Conservation (phyloP, 768 basidiomycete species). For the Boletus rex-veris region DNA sequence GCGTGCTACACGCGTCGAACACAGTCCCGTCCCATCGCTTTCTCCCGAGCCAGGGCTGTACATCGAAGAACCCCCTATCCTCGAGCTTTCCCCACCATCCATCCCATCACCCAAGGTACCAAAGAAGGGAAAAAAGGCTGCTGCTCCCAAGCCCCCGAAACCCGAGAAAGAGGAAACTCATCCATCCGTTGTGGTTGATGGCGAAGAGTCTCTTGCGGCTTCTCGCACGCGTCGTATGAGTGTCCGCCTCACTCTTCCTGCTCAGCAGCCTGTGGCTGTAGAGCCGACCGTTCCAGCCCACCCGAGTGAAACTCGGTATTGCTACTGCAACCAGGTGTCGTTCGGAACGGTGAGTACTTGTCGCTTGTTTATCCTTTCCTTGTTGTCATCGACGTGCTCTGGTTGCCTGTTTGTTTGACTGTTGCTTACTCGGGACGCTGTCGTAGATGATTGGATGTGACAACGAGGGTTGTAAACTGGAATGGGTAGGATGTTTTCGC, state of each 20-base stretch:
- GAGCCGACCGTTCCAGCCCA: constrained; percentile 30
- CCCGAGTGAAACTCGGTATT: constrained; percentile 62
- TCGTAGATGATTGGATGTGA: constrained; percentile 87
- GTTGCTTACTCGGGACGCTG: neutral
- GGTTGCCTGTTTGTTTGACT: neutral
- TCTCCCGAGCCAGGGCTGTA: constrained; percentile 28
- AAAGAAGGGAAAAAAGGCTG: constrained; percentile 25
- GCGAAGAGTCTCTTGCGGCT: constrained; percentile 5
- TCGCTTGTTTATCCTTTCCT: neutral
- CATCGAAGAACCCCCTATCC: constrained; percentile 9
- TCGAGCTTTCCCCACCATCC: constrained; percentile 11
- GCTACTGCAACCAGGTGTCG: constrained; percentile 76
- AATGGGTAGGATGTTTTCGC: constrained; percentile 66
- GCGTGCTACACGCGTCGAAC: constrained; percentile 41
- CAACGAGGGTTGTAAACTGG: constrained; percentile 62
- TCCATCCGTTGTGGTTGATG: neutral
- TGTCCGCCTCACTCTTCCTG: constrained; percentile 38
- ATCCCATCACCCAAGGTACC: constrained; percentile 12
- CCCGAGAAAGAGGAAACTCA: constrained; percentile 19
- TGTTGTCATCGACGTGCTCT: neutral
- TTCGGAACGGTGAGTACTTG: constrained; percentile 65
- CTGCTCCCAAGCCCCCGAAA: constrained; percentile 9
- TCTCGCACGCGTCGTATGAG: constrained; percentile 24
- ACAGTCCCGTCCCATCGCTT: constrained; percentile 41
- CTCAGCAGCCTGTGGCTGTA: constrained; percentile 13